A percentile compares a stretch with the other conserved stretches of the same genome.
Evolutionary conservation across 495 filamentous ascomycete species (phyloP).

Genomic region (Chlorociboria aeruginascens): DNA sequence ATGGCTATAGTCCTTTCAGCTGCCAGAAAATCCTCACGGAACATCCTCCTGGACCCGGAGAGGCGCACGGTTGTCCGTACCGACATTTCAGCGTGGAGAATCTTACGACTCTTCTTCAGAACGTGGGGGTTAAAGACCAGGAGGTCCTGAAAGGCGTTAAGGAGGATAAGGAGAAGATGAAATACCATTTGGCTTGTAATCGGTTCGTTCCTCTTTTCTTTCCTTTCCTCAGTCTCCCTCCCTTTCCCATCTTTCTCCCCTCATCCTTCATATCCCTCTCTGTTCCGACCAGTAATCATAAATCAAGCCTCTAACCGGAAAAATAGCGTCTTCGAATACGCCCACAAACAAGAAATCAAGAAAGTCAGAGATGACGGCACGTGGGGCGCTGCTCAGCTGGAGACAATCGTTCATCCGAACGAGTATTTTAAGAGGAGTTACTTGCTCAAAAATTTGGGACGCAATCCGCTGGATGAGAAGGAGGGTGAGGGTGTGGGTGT

Average conservation of each 20-base stretch:
- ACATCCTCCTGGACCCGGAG: slow-evolving; percentile 67
- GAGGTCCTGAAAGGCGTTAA: slow-evolving; percentile 68
- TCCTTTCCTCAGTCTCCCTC: neutral
- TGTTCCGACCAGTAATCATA: too few relatives aligned
- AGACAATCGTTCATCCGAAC: slow-evolving; percentile 96
- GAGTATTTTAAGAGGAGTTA: slow-evolving; percentile 95
- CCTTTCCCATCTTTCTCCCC: neutral
- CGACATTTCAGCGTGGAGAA: slow-evolving; percentile 85
- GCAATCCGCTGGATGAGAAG: slow-evolving; percentile 12
- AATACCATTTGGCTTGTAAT: slow-evolving; percentile 95
- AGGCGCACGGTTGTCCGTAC: slow-evolving; percentile 92
- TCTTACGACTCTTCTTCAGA: slow-evolving; percentile 58
- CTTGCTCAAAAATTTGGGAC: slow-evolving; percentile 61
- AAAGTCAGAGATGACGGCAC: slow-evolving; percentile 72
- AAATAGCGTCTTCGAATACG: slow-evolving; percentile 68
- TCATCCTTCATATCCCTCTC: neutral
- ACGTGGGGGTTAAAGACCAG: slow-evolving; percentile 63
- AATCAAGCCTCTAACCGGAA: too few relatives aligned
- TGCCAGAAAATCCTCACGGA: slow-evolving; percentile 93
- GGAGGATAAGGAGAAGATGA: slow-evolving; percentile 77
- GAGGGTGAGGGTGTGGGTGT: slow-evolving; percentile 30
- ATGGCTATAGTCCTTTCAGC: slow-evolving; percentile 78
- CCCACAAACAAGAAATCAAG: slow-evolving; percentile 79
- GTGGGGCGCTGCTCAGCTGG: slow-evolving; percentile 69
- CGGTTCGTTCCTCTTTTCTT: slow-evolving; percentile 6